Evolutionary conservation across 768 basidiomycete species (phyloP).

Genomic region (Podaxis pistillaris): DNA sequence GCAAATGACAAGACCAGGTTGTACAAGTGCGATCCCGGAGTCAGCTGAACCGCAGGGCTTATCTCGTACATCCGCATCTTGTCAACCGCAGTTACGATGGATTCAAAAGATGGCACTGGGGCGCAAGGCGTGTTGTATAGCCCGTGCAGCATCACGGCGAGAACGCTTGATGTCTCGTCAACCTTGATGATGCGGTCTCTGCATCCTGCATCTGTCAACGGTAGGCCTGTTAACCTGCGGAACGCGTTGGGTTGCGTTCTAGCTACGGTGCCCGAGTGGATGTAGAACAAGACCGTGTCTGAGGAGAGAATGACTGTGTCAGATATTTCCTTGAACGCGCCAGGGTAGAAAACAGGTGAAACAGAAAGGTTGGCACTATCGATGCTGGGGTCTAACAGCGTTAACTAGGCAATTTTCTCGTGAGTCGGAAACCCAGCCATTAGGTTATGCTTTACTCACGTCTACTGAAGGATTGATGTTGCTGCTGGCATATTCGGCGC

Average conservation of each 20-base stretch:
- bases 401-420: neutral
- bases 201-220: constrained; percentile 5
- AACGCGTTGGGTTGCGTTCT: constrained; percentile 16
- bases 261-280: constrained; percentile 11
- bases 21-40: constrained; percentile 3
- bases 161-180: constrained; percentile 5
- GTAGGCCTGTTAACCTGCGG: neutral
- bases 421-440: neutral
- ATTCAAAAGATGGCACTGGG: constrained; percentile 10
- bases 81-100: constrained; percentile 16
- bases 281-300: constrained; percentile 17
- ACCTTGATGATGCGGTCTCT: constrained; percentile 7
- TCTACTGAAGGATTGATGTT: neutral
- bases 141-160: constrained; percentile 18
- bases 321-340: neutral
- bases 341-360: constrained; percentile 17
- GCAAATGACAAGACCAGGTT: constrained; percentile 16
- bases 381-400: neutral
- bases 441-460: neutral
- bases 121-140: constrained; percentile 16
- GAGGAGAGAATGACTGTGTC: constrained; percentile 17
- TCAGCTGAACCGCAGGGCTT: constrained; percentile 4
- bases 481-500: neutral
- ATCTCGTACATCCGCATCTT: constrained; percentile 16
- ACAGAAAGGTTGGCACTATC: constrained; percentile 6